Conservation (phyloP, 768 basidiomycete genomes). For the Porpolomopsis calyptriformis region DNA sequence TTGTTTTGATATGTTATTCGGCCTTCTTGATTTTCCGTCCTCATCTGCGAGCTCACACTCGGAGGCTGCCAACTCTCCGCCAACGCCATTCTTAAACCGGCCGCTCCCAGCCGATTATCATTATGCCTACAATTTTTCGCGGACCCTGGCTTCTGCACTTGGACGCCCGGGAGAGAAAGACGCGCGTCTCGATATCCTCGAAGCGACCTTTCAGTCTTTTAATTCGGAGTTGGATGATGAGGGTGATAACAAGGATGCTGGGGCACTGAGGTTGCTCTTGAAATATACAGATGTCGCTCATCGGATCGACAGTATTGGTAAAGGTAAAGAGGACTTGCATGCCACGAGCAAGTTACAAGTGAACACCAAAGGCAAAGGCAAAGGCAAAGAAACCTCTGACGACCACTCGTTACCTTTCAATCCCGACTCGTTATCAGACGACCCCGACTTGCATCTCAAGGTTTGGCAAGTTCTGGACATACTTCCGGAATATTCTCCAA, state of each 20-base stretch:
- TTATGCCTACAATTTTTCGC: constrained; percentile 48
- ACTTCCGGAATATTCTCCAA: constrained; percentile 47
- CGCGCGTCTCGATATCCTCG: constrained; percentile 45
- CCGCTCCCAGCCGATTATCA: constrained; percentile 66
- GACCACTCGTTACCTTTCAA: too few species aligned
- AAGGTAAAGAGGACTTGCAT: constrained; percentile 20
- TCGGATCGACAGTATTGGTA: constrained; percentile 25
- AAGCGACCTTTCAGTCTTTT: constrained; percentile 37
- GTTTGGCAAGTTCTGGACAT: constrained; percentile 68
- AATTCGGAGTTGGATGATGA: constrained; percentile 15
- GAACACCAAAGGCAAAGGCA: constrained; percentile 37
- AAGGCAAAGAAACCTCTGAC: constrained; percentile 26
- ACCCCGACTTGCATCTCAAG: constrained; percentile 43
- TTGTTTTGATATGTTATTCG: constrained; percentile 48
- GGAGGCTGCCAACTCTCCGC: constrained; percentile 9
- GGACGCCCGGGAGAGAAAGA: constrained; percentile 42
- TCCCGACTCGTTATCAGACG: constrained; percentile 9
- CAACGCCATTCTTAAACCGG: constrained; percentile 54
- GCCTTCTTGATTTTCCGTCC: constrained; percentile 39
- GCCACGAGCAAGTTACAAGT: background rate
- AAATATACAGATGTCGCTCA: background rate
- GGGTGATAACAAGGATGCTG: constrained; percentile 28
- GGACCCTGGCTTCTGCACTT: constrained; percentile 36
- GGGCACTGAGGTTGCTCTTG: constrained; percentile 54
- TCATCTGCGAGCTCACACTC: constrained; percentile 22